A percentile compares a stretch with the other conserved stretches of the same genome.
Conservation (phyloP, 495 filamentous ascomycete genomes). For the Tuber microsphaerosporum region DNA sequence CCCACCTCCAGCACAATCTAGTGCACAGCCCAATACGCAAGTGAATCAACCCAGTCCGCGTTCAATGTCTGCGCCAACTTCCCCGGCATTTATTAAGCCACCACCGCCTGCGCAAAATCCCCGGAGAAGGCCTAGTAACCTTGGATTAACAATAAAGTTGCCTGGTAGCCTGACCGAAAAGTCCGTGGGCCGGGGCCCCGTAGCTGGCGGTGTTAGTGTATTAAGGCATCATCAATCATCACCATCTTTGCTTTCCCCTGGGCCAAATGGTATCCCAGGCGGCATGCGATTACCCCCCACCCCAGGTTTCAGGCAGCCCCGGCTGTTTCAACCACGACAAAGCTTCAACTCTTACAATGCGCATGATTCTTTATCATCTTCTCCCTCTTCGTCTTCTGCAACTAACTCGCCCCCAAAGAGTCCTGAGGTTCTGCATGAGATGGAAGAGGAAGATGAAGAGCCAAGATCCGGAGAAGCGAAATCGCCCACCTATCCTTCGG, state of each 20-base stretch:
- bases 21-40: slow-evolving; percentile 24
- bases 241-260: slow-evolving; percentile 58
- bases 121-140: slow-evolving; percentile 68
- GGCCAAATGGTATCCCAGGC: slow-evolving; percentile 53
- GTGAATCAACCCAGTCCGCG: slow-evolving; percentile 32
- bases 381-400: slow-evolving; percentile 32
- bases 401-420: slow-evolving; percentile 40
- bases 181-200: slow-evolving; percentile 36
- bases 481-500: slow-evolving; percentile 84
- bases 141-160: slow-evolving; percentile 64
- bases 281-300: slow-evolving; percentile 58
- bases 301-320: slow-evolving; percentile 38
- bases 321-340: slow-evolving; percentile 35
- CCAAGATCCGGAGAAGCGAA: slow-evolving; percentile 72
- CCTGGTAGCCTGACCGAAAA: slow-evolving; percentile 49
- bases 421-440: slow-evolving; percentile 39
- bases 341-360: slow-evolving; percentile 26
- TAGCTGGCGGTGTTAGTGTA: slow-evolving; percentile 39
- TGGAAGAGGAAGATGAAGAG: slow-evolving; percentile 68
- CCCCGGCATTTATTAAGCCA: slow-evolving; percentile 72
- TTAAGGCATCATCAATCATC: slow-evolving; percentile 65
- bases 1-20: slow-evolving; percentile 44
- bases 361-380: slow-evolving; percentile 33
- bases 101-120: slow-evolving; percentile 57
- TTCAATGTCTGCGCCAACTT: slow-evolving; percentile 65